Evolutionary conservation across 2,329 filamentous ascomycete species (phyloP).

Genomic region (Mycogone perniciosa): DNA sequence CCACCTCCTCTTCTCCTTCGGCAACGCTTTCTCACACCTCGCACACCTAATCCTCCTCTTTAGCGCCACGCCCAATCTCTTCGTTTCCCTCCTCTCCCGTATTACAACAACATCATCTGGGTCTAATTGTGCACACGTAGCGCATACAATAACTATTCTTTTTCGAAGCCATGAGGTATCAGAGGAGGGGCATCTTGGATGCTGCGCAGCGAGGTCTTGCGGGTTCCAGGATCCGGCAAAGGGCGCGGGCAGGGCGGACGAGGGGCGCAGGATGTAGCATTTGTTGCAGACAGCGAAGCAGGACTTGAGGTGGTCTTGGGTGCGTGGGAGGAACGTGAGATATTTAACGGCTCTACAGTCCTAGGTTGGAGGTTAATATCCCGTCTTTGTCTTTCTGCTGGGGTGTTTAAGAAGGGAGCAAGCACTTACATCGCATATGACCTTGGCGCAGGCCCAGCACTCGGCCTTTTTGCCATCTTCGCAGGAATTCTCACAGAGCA

Average conservation of each 20-base stretch:
- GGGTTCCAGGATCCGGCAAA: constrained; percentile 3
- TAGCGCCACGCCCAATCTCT: constrained; percentile 1
- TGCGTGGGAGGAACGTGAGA: constrained; percentile 5
- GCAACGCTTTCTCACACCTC: constrained; percentile 11
- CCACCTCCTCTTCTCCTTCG: constrained; percentile 11
- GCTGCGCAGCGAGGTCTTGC: constrained; percentile 12
- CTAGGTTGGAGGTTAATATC: background rate
- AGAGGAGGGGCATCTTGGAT: background rate
- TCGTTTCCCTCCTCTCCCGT: constrained; percentile 11
- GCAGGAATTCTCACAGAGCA: constrained; percentile 13
- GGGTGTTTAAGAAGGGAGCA: too few relatives aligned
- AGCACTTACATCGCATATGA: constrained; percentile 13
- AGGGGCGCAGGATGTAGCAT: constrained; percentile 11
- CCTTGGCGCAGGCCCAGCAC: constrained; percentile 15
- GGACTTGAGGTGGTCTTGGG: constrained; percentile 8
- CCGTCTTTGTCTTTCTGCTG: too few relatives aligned
- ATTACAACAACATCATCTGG: background rate
- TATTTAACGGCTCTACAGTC: background rate
- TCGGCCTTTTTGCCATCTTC: constrained; percentile 6
- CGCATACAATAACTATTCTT: background rate
- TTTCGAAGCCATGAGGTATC: too few relatives aligned
- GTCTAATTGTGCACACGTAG: constrained; percentile 6
- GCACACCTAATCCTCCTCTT: constrained; percentile 10
- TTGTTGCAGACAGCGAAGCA: constrained; percentile 16
- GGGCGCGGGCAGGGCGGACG: background rate